Base-by-base conservation (phyloP, 2,329 filamentous ascomycete species). In the Ophiostoma novo-ulmi region DNA sequence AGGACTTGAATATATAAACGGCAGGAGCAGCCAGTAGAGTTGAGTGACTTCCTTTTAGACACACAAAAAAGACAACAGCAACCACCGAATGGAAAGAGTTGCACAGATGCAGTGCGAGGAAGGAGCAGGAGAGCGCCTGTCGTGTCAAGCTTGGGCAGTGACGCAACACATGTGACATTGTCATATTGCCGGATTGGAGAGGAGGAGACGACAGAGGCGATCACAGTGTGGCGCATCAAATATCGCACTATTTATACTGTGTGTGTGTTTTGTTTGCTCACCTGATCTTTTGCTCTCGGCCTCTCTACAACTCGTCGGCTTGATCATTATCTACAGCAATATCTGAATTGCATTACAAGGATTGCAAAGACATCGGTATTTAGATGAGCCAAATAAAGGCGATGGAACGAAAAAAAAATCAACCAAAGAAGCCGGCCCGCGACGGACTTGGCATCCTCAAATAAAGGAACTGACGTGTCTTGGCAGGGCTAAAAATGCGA, bases 221-320 rank as follows among this genome's bases (percentile, higher is more conserved):
- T 39, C 55, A 70, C 70, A 64, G 70, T 70, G 65, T 70, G 70
- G 65, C 70, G 66, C 66, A 70, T 70, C 8, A 5, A 8, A 3
- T 11, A 5, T 6, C 17, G 20, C 61, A 38, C 35, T 65, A n/a
- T 22, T 22, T 11, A 14, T n/a, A 65, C 63, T 65, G 63, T 65
- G 63, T 39, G 1, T 3, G 26, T 5, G n/a, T 35, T 55, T 55
- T 4, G 20, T 39, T 13, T 39, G 38, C 6, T 39, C 38, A 31
- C 31, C 31, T 31, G 41, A 3, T 14, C 14, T 44, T 13, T 44
- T 14, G 13, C 14, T 14, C 1, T 58, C 52, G 52, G 31, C 31
- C 10, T 58, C 58, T 26, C 52, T 31, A 44, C 52, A 22, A 58
- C 44, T 7, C 22, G 48, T 22, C 48, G 48, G 48, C 20, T 55